phyloP scores from a whole-genome alignment of 2,329 filamentous ascomycete species.

The Coniochaeta prunicola region DNA sequence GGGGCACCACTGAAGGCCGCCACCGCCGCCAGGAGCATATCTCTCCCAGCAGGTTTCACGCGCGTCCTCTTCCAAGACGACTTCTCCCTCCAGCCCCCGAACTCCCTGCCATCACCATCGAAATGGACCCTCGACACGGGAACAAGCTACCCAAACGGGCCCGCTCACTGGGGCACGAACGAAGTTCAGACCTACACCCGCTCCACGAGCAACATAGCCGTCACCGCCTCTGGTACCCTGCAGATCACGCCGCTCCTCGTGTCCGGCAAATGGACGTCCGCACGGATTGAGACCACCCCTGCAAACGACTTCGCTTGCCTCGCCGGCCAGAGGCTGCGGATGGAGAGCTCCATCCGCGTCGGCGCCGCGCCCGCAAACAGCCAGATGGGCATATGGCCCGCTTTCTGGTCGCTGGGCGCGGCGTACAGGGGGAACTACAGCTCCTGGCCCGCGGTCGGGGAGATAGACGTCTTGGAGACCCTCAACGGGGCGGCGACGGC shows the following conservation, averaged over 20 bases:
- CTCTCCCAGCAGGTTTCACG: background rate
- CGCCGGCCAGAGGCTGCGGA: constrained; percentile 24
- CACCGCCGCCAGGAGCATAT: background rate
- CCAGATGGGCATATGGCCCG: constrained; percentile 36
- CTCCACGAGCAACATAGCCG: constrained; percentile 28
- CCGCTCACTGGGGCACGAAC: constrained; percentile 39
- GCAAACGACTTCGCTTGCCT: constrained; percentile 26
- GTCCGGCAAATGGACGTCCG: constrained; percentile 50
- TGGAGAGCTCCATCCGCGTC: constrained; percentile 31
- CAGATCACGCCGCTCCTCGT: constrained; percentile 60
- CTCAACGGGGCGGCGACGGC: constrained; percentile 28
- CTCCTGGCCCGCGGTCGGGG: constrained; percentile 34
- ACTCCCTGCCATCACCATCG: constrained; percentile 23
- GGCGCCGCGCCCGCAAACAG: constrained; percentile 13
- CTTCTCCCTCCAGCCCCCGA: constrained; percentile 18
- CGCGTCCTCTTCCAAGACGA: constrained; percentile 15
- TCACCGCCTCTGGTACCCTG: constrained; percentile 28
- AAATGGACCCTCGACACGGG: constrained; percentile 39
- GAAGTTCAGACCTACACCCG: constrained; percentile 40
- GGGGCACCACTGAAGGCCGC: background rate
- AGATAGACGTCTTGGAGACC: constrained; percentile 38
- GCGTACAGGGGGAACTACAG: constrained; percentile 27
- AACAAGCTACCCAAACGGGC: constrained; percentile 37
- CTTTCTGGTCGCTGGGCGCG: constrained; percentile 37
- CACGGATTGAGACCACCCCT: constrained; percentile 31